phyloP scores from a whole-genome alignment of 805 yeast genomes.

The Kuraishia ogatae region DNA sequence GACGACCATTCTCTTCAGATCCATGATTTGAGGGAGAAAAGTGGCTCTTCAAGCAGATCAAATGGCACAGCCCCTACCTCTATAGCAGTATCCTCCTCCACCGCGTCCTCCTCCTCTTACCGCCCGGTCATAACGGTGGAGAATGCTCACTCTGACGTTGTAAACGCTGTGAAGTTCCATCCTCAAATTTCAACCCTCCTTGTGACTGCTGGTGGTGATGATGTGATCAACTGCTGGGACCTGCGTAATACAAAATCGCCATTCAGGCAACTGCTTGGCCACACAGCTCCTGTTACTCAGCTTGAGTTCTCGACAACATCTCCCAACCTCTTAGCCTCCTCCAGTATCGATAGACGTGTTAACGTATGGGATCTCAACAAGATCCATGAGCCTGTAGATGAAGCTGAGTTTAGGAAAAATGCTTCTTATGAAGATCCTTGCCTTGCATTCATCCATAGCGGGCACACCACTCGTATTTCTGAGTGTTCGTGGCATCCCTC shows the following conservation, averaged over 20 bases:
- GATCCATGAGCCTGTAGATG: conserved; percentile 46
- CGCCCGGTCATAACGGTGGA: conserved; percentile 35
- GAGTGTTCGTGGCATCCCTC: conserved; percentile 63
- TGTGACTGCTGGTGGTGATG: conserved; percentile 76
- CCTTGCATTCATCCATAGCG: conserved; percentile 74
- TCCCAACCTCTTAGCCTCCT: conserved; percentile 44
- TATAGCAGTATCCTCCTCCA: neutral
- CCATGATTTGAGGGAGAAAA: conserved; percentile 41
- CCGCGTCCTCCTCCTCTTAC: neutral
- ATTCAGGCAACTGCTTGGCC: conserved; percentile 61
- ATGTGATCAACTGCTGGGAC: conserved; percentile 68
- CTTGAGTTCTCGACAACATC: conserved; percentile 43
- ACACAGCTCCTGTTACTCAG: conserved; percentile 45
- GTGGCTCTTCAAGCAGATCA: neutral
- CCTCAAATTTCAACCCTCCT: conserved; percentile 44
- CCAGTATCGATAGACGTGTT: conserved; percentile 59
- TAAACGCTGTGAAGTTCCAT: conserved; percentile 63
- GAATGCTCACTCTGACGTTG: conserved; percentile 48
- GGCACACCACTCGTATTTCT: conserved; percentile 65
- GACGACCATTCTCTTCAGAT: conserved; percentile 59
- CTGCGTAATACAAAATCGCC: conserved; percentile 53
- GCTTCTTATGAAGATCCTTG: conserved; percentile 63
- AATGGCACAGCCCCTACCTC: conserved; percentile 10
- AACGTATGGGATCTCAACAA: conserved; percentile 66
- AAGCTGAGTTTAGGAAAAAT: conserved; percentile 45